A percentile compares a stretch with the other conserved stretches of the same genome.
Conservation (phyloP, 768 basidiomycete species). For the Phylloporus sp. region DNA sequence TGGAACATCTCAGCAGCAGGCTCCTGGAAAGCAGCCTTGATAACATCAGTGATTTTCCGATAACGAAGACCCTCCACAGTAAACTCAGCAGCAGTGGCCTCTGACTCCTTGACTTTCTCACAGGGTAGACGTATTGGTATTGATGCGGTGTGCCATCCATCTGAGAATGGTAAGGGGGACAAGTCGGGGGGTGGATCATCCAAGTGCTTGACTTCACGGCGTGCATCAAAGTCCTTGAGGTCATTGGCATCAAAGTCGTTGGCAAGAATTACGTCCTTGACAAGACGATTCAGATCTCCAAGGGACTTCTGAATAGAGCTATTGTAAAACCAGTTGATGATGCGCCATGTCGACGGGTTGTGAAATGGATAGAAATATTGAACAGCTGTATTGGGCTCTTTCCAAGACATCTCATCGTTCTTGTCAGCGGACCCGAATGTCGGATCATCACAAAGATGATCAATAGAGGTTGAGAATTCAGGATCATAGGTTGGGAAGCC, state of each 20-base stretch:
- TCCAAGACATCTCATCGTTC: neutral
- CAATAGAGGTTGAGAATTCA: neutral
- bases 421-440: neutral
- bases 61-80: conserved; percentile 27
- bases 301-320: neutral
- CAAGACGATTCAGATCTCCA: neutral
- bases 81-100: conserved; percentile 2
- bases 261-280: neutral
- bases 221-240: neutral
- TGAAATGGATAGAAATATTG: neutral
- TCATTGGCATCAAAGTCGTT: neutral
- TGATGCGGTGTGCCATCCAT: conserved; percentile 5
- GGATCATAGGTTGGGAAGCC: neutral
- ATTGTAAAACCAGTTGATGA: neutral
- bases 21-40: conserved; percentile 21
- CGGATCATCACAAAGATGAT: neutral
- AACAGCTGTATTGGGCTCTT: neutral
- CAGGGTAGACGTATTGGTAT: conserved; percentile 9
- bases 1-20: conserved; percentile 13
- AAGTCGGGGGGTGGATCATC: neutral
- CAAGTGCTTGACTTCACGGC: neutral
- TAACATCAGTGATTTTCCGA: conserved; percentile 18
- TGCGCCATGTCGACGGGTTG: neutral
- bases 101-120: neutral
- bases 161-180: neutral